Conservation (phyloP, 495 filamentous ascomycete genomes). For the Trichocladium uniseriatum region DNA sequence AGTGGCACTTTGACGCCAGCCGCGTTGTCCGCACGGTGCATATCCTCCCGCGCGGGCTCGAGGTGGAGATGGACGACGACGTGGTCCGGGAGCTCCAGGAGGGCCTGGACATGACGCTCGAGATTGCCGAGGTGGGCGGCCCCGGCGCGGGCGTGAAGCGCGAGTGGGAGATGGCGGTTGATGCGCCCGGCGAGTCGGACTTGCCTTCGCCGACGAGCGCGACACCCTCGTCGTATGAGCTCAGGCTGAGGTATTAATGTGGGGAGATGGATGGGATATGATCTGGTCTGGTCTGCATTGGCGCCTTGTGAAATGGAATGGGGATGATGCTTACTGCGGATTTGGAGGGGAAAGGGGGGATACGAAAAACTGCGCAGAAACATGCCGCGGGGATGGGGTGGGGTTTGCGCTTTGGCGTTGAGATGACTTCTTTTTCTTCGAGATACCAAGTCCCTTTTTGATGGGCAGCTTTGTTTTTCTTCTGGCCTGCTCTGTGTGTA, state of each 20-base stretch:
- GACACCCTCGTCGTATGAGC: constrained; percentile 33
- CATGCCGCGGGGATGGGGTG: too few species aligned
- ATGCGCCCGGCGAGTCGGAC: constrained; percentile 33
- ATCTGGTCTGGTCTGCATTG: too few species aligned
- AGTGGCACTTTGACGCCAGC: constrained; percentile 65
- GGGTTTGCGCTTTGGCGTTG: too few species aligned
- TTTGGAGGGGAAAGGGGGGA: neutral
- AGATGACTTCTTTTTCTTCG: too few species aligned
- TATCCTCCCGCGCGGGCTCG: constrained; percentile 60
- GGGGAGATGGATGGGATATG: neutral
- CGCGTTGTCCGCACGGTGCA: constrained; percentile 61
- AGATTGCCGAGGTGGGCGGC: constrained; percentile 34
- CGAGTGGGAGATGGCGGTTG: constrained; percentile 47
- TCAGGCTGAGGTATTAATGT: constrained; percentile 40
- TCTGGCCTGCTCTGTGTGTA: too few species aligned
- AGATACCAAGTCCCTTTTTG: too few species aligned
- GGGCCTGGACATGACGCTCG: constrained; percentile 75
- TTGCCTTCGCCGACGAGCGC: constrained; percentile 28
- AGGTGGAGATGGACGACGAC: constrained; percentile 85
- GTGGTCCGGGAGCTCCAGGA: constrained; percentile 78
- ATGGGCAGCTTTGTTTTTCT: too few species aligned
- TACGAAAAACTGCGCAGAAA: neutral
- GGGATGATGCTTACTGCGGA: too few species aligned
- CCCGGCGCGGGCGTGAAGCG: constrained; percentile 30
- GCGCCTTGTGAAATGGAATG: too few species aligned